Evolutionary conservation across 176 grass and related monocot species (phyloP), one percentile per base, ranked within the genome.

Genomic region (Rhynchospora tenuis): DNA sequence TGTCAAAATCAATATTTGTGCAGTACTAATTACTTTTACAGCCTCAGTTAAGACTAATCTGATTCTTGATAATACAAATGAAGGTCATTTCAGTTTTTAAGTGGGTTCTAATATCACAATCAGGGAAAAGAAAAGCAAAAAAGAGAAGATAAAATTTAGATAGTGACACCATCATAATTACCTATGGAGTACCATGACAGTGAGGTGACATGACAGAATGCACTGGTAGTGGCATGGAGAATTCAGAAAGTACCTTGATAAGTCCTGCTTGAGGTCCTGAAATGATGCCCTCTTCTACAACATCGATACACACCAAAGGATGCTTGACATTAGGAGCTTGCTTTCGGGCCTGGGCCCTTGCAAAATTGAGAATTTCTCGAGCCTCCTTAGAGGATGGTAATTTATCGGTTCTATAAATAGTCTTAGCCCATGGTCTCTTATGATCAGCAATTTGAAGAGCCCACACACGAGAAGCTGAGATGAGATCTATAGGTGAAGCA

Each of bases 251-350:
- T 90, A 98, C 95, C 95, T 98, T 93, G 82, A 86, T 50, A 80
- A 98, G 89, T 51, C 90, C 89, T 64, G 80, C 87, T 75, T 85
- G 87, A 82, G 95, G 92, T 58, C 88, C 90, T 72, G 82, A 87
- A 48, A 94, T 5, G 81, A 98, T 93, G 74, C 95, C 95, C 58
- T 90, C 87, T 90, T 98, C 90, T 31, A 98, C 91, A 73, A 94
- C 89, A 87, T 91, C 90, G 70, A 98, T 86, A 86, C 92, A 94
- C 85, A 90, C 84, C 72, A 87, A 80, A 3, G 90, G 92, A 87
- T 91, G 90, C 51, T 88, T 74, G 68, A 94, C 31, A 86, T 87
- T 88, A 55, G 87, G 26, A 86, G 85, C 55, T 83, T 85, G 75
- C 44, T 89, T 93, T 87, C 75, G 86, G 45, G 84, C 81, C 83